Conservation (phyloP, 23 red algal genomes). For the Agarophyton chilense region DNA sequence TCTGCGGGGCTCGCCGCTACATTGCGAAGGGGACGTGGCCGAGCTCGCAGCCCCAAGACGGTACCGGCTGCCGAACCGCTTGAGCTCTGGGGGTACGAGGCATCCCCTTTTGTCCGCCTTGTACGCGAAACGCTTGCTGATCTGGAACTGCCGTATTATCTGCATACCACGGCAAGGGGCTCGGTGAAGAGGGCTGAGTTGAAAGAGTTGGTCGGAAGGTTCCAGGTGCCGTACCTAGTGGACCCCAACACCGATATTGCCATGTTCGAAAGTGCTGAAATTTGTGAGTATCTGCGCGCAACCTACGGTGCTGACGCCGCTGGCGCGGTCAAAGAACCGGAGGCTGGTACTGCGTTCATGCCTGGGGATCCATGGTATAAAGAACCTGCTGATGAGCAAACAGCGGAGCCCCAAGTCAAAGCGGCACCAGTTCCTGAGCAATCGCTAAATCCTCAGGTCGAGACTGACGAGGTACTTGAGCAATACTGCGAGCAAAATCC, state of each 20-base stretch:
- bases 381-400: background rate
- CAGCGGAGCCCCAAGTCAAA: conserved; percentile 21
- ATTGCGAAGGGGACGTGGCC: conserved; percentile 56
- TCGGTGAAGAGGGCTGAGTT: conserved; percentile 70
- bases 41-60: conserved; percentile 19
- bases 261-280: conserved; percentile 95
- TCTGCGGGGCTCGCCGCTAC: conserved; percentile 60
- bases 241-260: conserved; percentile 89
- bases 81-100: conserved; percentile 92
- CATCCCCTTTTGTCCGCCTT: conserved; percentile 81
- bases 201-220: conserved; percentile 62
- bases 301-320: conserved; percentile 75
- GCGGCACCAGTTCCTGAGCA: too few relatives aligned
- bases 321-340: conserved; percentile 38
- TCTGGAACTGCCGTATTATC: conserved; percentile 82
- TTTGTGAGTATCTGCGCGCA: conserved; percentile 85
- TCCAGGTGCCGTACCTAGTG: conserved; percentile 94
- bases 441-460: conserved; percentile 35
- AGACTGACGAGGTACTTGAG: conserved; percentile 70
- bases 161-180: conserved; percentile 84
- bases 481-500: conserved; percentile 79
- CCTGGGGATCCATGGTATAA: conserved; percentile 39
- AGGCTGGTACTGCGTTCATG: conserved; percentile 7
- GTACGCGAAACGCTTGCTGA: conserved; percentile 83
- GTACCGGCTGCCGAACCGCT: conserved; percentile 44